phyloP scores from a whole-genome alignment of 208 protist species.

The Trypanosoma theileri region DNA sequence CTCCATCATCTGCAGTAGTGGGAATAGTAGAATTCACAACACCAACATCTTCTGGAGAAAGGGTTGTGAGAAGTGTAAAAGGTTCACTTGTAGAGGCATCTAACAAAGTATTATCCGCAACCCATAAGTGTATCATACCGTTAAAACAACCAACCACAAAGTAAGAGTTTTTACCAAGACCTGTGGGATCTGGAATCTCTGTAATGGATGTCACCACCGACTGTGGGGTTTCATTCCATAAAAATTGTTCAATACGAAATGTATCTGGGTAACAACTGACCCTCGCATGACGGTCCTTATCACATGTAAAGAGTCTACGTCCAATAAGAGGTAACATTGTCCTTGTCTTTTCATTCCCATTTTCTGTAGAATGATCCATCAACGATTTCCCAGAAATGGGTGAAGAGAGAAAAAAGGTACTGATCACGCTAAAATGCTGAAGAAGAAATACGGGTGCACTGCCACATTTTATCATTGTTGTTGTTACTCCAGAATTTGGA shows the following conservation, averaged over 20 bases:
- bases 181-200: constrained; percentile 44
- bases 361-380: constrained; percentile 9
- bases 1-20: not conserved
- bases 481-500: constrained; percentile 21
- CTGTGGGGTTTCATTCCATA: constrained; percentile 58
- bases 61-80: constrained; percentile 31
- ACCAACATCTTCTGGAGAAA: constrained; percentile 16
- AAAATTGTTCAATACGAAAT: constrained; percentile 80
- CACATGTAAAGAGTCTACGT: constrained; percentile 78
- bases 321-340: constrained; percentile 5
- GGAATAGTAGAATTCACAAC: not conserved
- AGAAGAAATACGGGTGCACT: constrained; percentile 46
- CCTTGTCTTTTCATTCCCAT: constrained; percentile 29
- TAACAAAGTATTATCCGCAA: constrained; percentile 58
- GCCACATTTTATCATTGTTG: not conserved
- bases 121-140: constrained; percentile 76
- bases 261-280: constrained; percentile 82
- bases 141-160: constrained; percentile 61
- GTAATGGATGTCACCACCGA: constrained; percentile 68
- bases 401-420: constrained; percentile 57
- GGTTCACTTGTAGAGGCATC: constrained; percentile 38
- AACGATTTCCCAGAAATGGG: constrained; percentile 38
- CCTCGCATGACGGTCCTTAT: constrained; percentile 79
- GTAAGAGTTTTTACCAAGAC: constrained; percentile 40
- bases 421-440: constrained; percentile 87